Percentiles rank a stretch among this genome's conserved stretches.
Conservation (phyloP, 805 yeast genomes). For the Candida montana region DNA sequence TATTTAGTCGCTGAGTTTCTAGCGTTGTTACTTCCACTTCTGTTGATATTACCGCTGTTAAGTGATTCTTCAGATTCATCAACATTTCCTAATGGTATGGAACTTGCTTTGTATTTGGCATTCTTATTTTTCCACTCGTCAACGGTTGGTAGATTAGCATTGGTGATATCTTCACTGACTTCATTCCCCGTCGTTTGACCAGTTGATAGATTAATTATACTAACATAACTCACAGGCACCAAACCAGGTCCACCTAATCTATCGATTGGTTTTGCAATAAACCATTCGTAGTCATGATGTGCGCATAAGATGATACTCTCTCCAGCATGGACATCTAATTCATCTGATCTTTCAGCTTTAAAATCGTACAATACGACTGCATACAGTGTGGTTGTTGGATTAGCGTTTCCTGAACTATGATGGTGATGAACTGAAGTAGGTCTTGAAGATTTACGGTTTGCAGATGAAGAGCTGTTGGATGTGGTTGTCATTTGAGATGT, state of each 20-base stretch:
- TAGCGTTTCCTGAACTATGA: not conserved
- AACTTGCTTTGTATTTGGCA: conserved; percentile 87
- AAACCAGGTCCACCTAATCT: conserved; percentile 96
- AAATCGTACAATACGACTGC: conserved; percentile 86
- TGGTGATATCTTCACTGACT: conserved; percentile 51
- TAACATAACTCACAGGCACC: conserved; percentile 87
- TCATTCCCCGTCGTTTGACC: conserved; percentile 53
- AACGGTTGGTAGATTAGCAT: conserved; percentile 79
- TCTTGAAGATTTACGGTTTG: conserved; percentile 1
- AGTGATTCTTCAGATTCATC: conserved; percentile 28
- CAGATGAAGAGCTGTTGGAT: conserved; percentile 2
- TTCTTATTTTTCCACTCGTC: conserved; percentile 93
- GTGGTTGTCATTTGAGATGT: not conserved
- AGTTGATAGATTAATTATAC: conserved; percentile 71
- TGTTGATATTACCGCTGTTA: not conserved
- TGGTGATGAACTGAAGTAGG: conserved; percentile 1
- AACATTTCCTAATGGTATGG: conserved; percentile 64
- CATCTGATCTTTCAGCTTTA: conserved; percentile 73
- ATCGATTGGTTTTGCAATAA: conserved; percentile 93
- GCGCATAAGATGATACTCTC: conserved; percentile 93
- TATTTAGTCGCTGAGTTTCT: conserved; percentile 5
- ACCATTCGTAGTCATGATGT: conserved; percentile 95
- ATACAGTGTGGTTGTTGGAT: conserved; percentile 46
- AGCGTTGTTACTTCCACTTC: not conserved
- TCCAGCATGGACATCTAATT: conserved; percentile 75